Evolutionary conservation across 1,139 yeast genomes (phyloP).

Genomic region (Debaryomycetaceae sp.): DNA sequence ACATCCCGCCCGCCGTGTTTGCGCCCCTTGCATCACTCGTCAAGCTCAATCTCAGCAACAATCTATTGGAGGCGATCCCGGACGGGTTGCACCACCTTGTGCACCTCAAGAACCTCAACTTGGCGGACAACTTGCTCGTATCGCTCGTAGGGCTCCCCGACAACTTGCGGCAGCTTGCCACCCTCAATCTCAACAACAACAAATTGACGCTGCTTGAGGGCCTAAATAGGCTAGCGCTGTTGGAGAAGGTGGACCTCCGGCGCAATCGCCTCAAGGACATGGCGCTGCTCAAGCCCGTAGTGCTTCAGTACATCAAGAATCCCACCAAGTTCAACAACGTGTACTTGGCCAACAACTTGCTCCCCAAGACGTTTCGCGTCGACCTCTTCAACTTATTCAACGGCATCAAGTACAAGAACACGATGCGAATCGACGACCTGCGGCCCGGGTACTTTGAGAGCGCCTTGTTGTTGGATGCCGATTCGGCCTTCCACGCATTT

Average conservation of each 20-base stretch:
- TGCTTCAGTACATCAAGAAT: slow-evolving; percentile 31
- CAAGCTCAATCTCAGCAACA: slow-evolving; percentile 55
- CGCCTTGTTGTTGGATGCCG: slow-evolving; percentile 48
- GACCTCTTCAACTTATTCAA: slow-evolving; percentile 53
- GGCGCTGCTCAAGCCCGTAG: slow-evolving; percentile 30
- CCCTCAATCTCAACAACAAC: slow-evolving; percentile 55
- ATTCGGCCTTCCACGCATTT: slow-evolving; percentile 39
- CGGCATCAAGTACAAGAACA: slow-evolving; percentile 47
- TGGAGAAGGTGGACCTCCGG: slow-evolving; percentile 57
- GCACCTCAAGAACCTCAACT: slow-evolving; percentile 50
- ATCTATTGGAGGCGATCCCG: slow-evolving; percentile 48
- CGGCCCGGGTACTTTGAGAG: slow-evolving; percentile 63
- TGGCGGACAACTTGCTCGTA: slow-evolving; percentile 51
- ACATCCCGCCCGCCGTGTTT: slow-evolving; percentile 43
- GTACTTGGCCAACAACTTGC: slow-evolving; percentile 41
- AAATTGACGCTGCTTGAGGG: slow-evolving; percentile 42
- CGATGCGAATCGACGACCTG: slow-evolving; percentile 55
- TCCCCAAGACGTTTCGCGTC: slow-evolving; percentile 45
- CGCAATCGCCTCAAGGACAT: slow-evolving; percentile 40
- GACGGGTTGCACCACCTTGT: slow-evolving; percentile 46
- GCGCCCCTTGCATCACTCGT: slow-evolving; percentile 47
- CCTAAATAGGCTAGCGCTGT: slow-evolving; percentile 37
- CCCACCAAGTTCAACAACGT: slow-evolving; percentile 28
- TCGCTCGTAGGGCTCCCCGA: slow-evolving; percentile 36
- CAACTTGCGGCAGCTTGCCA: slow-evolving; percentile 38